Evolutionary conservation across 176 grass and related monocot genomes (phyloP).

Genomic region (Puccinellia tenuiflora): DNA sequence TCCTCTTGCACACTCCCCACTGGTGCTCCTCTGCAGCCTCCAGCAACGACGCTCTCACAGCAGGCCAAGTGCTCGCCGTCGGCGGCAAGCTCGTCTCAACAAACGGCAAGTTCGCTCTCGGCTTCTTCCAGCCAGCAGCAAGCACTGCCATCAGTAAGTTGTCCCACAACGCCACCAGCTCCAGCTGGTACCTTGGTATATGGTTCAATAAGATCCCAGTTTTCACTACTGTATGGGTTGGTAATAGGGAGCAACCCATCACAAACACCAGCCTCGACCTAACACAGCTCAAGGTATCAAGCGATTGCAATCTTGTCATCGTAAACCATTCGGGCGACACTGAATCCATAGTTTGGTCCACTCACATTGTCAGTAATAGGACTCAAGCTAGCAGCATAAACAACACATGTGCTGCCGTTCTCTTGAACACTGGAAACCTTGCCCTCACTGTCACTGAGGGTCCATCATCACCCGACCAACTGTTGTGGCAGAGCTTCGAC

Average conservation of each 20-base stretch:
- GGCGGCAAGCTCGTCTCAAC: conserved; percentile 40
- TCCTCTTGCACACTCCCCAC: not conserved
- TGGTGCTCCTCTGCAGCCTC: not conserved
- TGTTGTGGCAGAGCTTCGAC: not conserved
- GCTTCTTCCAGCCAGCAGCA: conserved; percentile 38
- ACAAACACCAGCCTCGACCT: not conserved
- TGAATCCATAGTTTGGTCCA: not conserved
- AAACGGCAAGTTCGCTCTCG: conserved; percentile 38
- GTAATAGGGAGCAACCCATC: not conserved
- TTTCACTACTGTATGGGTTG: not conserved
- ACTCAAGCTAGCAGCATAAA: not conserved
- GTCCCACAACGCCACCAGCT: not conserved
- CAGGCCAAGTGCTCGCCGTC: not conserved
- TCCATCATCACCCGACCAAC: not conserved
- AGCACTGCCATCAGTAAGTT: not conserved
- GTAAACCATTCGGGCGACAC: not conserved
- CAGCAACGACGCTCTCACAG: not conserved
- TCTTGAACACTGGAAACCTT: not conserved
- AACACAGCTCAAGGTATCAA: not conserved
- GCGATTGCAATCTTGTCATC: not conserved
- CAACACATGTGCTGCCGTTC: not conserved
- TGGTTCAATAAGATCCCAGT: not conserved
- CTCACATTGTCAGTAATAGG: not conserved
- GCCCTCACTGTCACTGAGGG: not conserved
- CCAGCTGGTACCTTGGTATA: not conserved